These are phyloP conservation scores for Colletotrichum falcatum DNA, from an alignment of 2,329 filamentous ascomycete species.

Conservation along the genomic window DNA sequence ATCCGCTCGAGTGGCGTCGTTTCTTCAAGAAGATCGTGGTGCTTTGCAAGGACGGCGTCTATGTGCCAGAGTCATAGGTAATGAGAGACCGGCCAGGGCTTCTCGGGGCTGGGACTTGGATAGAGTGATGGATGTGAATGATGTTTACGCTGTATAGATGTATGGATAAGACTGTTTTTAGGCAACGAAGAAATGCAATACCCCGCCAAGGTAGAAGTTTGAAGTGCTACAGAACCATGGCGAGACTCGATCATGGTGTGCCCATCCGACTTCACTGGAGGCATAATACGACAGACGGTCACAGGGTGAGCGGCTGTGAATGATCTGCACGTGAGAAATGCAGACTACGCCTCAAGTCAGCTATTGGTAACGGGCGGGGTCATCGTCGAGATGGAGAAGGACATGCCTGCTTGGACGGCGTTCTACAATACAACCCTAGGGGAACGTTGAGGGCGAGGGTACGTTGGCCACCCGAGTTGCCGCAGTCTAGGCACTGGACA, in stretches of 20 bases:
- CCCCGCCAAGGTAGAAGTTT: background rate
- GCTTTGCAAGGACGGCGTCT: slow-evolving; percentile 87
- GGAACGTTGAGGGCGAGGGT: background rate
- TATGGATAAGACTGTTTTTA: slow-evolving; percentile 21
- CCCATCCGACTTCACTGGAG: background rate
- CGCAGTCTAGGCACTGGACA: background rate
- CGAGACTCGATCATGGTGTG: background rate
- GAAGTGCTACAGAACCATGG: too few species aligned
- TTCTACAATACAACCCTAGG: too few species aligned
- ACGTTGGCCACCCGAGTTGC: too few species aligned
- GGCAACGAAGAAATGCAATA: background rate
- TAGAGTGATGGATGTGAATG: slow-evolving; percentile 26
- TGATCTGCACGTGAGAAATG: background rate
- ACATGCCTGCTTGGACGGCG: too few species aligned
- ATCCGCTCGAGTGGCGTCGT: slow-evolving; percentile 94
- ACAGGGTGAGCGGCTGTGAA: background rate
- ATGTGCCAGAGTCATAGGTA: slow-evolving; percentile 59
- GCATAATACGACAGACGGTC: background rate
- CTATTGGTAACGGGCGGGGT: too few species aligned
- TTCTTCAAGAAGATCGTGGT: slow-evolving; percentile 97
- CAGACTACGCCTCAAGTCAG: too few species aligned
- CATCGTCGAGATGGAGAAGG: too few species aligned
- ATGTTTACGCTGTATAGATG: slow-evolving; percentile 28
- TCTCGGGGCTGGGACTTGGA: background rate
- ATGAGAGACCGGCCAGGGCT: background rate